Evolutionary conservation across 331 rosid species (phyloP).

Genomic region (Rhamnella rubrinervis): DNA sequence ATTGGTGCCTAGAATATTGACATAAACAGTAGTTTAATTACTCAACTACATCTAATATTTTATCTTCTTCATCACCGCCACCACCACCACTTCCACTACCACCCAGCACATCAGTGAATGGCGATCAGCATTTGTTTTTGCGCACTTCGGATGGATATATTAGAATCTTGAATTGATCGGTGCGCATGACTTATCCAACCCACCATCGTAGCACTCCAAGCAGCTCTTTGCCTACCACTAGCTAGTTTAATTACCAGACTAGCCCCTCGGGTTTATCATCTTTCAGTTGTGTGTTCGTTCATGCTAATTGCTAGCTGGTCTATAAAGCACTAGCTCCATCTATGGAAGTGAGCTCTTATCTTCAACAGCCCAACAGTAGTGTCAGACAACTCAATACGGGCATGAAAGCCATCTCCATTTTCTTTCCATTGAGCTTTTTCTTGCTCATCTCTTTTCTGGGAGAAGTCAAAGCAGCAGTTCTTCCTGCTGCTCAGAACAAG

Average conservation of each 20-base stretch:
- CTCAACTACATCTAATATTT: too few species aligned
- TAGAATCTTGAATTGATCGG: constrained; percentile 26
- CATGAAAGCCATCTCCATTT: constrained; percentile 20
- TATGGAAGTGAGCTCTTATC: neutral
- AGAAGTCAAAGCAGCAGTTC: constrained; percentile 23
- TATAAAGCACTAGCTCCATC: too few species aligned
- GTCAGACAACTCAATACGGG: neutral
- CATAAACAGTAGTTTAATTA: neutral
- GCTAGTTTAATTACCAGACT: too few species aligned
- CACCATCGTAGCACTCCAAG: constrained; percentile 12
- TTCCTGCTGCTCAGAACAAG: neutral
- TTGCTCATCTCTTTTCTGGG: constrained; percentile 20
- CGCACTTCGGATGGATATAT: constrained; percentile 49
- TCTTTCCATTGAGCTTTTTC: constrained; percentile 8
- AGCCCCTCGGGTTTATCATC: too few species aligned
- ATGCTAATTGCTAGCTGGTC: too few species aligned
- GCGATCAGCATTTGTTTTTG: constrained; percentile 28
- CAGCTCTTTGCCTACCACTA: constrained; percentile 13
- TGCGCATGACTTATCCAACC: constrained; percentile 29
- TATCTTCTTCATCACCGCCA: neutral
- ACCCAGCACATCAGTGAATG: neutral
- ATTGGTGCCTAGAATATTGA: neutral
- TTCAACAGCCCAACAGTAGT: too few species aligned
- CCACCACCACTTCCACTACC: neutral
- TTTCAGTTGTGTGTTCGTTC: too few species aligned